These are phyloP conservation scores for Fusarium abutilonis DNA, from an alignment of 2,329 filamentous ascomycete genomes.

Conservation along the genomic window DNA sequence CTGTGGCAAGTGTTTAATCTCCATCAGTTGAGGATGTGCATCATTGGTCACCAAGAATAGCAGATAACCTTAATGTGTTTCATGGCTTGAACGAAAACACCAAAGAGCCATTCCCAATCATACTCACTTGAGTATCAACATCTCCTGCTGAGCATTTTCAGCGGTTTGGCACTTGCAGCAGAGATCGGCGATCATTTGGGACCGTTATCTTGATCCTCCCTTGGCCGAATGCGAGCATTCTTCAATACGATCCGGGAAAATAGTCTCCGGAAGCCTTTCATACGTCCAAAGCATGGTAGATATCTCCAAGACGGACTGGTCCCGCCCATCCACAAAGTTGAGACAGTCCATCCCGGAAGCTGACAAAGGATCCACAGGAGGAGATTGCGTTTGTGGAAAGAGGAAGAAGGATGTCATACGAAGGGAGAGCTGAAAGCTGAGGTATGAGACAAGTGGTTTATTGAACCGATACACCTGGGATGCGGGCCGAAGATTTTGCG, in stretches of 20 bases:
- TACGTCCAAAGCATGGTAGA: neutral
- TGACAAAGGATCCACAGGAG: conserved; percentile 3
- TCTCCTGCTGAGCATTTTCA: conserved; percentile 7
- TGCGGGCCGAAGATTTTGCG: conserved; percentile 29
- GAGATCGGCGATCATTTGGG: conserved; percentile 6
- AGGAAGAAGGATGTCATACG: conserved; percentile 13
- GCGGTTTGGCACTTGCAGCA: neutral
- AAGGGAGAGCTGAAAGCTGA: conserved; percentile 33
- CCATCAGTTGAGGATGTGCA: conserved; percentile 3
- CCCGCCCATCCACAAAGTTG: conserved; percentile 3
- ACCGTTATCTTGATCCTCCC: conserved; percentile 6
- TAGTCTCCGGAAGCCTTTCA: neutral
- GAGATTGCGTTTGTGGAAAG: conserved; percentile 15
- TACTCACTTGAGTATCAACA: conserved; percentile 23
- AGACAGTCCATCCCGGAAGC: conserved; percentile 5
- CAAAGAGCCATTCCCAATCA: conserved; percentile 2
- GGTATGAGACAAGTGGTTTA: conserved; percentile 24
- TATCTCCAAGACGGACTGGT: neutral
- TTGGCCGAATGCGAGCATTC: conserved; percentile 15
- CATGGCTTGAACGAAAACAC: conserved; percentile 17
- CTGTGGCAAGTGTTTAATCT: conserved; percentile 15
- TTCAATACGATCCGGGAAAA: conserved; percentile 17
- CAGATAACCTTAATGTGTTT: conserved; percentile 3
- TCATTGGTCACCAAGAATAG: conserved; percentile 29
- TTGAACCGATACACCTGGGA: neutral